A percentile compares a stretch with the other conserved stretches of the same genome.
Conservation (phyloP, 2,329 filamentous ascomycete genomes). For the Seiridium unicorne region DNA sequence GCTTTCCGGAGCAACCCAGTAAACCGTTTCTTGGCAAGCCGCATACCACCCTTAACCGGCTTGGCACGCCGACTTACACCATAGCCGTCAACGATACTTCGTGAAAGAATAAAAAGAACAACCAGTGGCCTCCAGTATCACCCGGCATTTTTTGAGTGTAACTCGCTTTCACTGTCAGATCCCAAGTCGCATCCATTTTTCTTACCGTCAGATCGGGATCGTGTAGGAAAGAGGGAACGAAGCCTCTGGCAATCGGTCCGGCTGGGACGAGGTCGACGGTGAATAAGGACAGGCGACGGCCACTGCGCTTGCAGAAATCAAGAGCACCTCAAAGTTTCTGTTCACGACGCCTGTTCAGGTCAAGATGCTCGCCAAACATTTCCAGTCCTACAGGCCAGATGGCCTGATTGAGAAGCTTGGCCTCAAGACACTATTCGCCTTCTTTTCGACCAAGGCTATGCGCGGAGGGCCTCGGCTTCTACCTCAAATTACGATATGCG, state of each 20-base stretch:
- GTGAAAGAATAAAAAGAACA: not conserved
- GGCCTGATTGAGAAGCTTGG: slow-evolving; percentile 10
- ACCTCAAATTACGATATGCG: slow-evolving; percentile 14
- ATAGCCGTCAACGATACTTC: too few species aligned
- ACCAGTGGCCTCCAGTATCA: not conserved
- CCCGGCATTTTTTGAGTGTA: too few species aligned
- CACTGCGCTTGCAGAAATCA: not conserved
- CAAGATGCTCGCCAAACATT: slow-evolving; percentile 4
- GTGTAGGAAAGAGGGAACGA: not conserved
- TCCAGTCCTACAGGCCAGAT: not conserved
- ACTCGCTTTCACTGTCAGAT: too few species aligned
- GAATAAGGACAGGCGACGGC: not conserved
- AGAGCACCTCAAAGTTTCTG: too few species aligned
- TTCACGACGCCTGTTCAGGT: not conserved
- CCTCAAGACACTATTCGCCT: slow-evolving; percentile 12
- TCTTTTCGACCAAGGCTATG: slow-evolving; percentile 14
- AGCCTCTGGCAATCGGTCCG: not conserved
- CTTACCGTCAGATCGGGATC: not conserved
- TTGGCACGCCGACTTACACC: slow-evolving; percentile 3
- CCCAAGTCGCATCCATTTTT: too few species aligned
- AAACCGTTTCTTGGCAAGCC: slow-evolving; percentile 4
- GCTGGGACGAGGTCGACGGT: not conserved
- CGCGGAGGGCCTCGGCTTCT: slow-evolving; percentile 18
- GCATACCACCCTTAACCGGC: not conserved
- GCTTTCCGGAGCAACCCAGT: not conserved